A percentile compares a stretch with the other conserved stretches of the same genome.
Conservation (phyloP, 148 eudicot genomes). For the Silene uniflora region DNA sequence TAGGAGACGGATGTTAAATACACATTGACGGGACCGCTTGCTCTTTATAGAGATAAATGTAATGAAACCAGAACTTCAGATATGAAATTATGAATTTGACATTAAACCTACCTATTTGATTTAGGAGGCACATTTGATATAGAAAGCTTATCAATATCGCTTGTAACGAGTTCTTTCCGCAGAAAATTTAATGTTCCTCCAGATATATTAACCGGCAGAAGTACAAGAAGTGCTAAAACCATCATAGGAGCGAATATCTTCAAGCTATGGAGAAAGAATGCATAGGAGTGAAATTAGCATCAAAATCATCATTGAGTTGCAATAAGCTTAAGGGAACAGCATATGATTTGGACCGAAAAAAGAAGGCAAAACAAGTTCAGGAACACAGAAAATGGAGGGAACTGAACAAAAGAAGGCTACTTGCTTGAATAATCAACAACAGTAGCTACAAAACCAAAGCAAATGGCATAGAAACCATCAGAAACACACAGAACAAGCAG, state of each 20-base stretch:
- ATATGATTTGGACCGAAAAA: too few relatives aligned
- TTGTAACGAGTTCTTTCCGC: conserved; percentile 68
- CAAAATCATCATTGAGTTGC: neutral
- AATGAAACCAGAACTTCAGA: too few relatives aligned
- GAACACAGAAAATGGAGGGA: too few relatives aligned
- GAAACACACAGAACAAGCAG: too few relatives aligned
- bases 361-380: too few relatives aligned
- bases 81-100: too few relatives aligned
- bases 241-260: conserved; percentile 79
- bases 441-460: too few relatives aligned
- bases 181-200: conserved; percentile 73
- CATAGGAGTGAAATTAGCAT: neutral
- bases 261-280: conserved; percentile 43
- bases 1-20: conserved; percentile 1
- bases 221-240: conserved; percentile 63
- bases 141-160: conserved; percentile 89
- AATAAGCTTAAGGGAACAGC: too few relatives aligned
- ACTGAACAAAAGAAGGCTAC: too few relatives aligned
- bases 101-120: conserved; percentile 57
- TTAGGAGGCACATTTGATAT: conserved; percentile 84
- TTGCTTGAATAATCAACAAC: too few relatives aligned
- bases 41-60: neutral
- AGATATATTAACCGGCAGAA: conserved; percentile 77
- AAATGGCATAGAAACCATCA: too few relatives aligned
- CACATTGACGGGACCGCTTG: neutral